These are phyloP conservation scores for Aspergillus piperis DNA, from an alignment of 2,329 filamentous ascomycete species.

Conservation along the genomic window DNA sequence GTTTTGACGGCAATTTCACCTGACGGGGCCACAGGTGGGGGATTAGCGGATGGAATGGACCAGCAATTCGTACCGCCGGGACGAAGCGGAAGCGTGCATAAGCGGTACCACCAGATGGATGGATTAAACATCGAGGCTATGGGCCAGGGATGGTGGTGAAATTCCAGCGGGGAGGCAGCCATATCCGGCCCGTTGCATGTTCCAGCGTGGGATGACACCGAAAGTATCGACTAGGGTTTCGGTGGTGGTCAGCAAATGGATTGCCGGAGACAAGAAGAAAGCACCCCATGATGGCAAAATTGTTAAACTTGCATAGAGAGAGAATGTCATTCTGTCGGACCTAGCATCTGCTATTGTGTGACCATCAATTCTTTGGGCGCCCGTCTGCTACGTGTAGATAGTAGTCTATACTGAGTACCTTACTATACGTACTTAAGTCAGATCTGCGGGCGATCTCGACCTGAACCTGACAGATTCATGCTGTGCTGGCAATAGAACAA, in stretches of 20 bases:
- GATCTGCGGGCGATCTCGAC: background rate
- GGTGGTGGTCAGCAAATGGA: background rate
- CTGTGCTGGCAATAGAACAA: background rate
- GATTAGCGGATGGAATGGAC: background rate
- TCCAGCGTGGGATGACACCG: slow-evolving; percentile 10
- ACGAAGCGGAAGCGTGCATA: slow-evolving; percentile 10
- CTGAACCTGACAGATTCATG: background rate
- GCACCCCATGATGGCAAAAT: background rate
- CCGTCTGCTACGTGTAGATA: background rate
- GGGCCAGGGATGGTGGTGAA: background rate
- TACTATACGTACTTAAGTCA: background rate
- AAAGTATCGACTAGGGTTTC: background rate
- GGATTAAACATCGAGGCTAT: background rate
- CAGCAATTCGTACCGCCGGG: background rate
- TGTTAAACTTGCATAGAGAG: background rate
- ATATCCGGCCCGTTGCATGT: slow-evolving; percentile 6
- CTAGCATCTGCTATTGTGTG: background rate
- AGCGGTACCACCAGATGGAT: background rate
- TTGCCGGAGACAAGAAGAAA: background rate
- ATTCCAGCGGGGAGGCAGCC: background rate
- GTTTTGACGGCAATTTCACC: background rate
- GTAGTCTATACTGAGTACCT: background rate
- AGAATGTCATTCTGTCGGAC: background rate
- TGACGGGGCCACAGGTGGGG: background rate
- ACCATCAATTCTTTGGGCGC: background rate